Conservation (phyloP, 1,139 yeast species). For the Yamadazyma trypodendri region DNA sequence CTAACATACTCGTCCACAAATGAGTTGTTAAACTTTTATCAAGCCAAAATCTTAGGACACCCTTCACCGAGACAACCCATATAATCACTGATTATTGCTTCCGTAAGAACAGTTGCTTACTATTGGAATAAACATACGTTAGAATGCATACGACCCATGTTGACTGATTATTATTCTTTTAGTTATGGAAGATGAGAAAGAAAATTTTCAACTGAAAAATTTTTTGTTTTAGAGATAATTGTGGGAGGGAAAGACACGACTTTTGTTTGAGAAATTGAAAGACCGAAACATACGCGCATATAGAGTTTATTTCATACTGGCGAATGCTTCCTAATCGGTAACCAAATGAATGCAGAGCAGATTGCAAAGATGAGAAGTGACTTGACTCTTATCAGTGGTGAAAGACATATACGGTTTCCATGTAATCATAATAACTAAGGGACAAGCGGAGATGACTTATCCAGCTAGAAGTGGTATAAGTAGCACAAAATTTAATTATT, state of each 20-base stretch:
- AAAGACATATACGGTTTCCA: too few species aligned
- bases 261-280: not conserved
- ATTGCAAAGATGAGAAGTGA: too few species aligned
- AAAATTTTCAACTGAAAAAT: conserved; percentile 19
- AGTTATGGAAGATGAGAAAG: conserved; percentile 12
- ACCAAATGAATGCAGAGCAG: not conserved
- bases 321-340: not conserved
- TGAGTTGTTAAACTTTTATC: conserved; percentile 14
- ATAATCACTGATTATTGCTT: conserved; percentile 11
- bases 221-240: conserved; percentile 1
- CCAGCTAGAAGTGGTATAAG: too few species aligned
- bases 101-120: conserved; percentile 6
- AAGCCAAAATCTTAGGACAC: conserved; percentile 15
- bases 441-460: too few species aligned
- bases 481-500: too few species aligned
- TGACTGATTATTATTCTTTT: conserved; percentile 40
- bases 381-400: too few species aligned
- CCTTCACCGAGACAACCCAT: conserved; percentile 15
- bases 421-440: too few species aligned
- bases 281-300: not conserved
- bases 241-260: conserved; percentile 11
- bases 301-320: not conserved
- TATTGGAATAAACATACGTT: conserved; percentile 53
- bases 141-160: conserved; percentile 83
- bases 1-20: conserved; percentile 7